Evolutionary conservation across 2,329 filamentous ascomycete genomes (phyloP).

Genomic region (Fusarium pseudonygamai): DNA sequence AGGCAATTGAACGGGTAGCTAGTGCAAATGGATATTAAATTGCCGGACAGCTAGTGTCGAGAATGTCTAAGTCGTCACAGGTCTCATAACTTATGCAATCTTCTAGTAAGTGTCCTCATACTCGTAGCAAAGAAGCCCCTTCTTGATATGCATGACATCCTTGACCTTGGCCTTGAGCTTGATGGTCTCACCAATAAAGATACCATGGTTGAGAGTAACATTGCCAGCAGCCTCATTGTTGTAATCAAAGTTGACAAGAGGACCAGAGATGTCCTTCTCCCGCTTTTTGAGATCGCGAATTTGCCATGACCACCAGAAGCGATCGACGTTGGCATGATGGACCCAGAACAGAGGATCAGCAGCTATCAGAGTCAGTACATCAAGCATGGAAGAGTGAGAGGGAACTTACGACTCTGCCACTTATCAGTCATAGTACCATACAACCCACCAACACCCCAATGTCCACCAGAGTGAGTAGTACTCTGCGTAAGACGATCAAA

Average conservation of each 20-base stretch:
- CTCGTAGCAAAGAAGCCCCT: constrained; percentile 12
- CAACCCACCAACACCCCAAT: constrained; percentile 42
- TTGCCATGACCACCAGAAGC: constrained; percentile 40
- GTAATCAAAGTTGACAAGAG: constrained; percentile 26
- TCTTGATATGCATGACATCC: constrained; percentile 22
- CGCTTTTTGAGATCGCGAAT: constrained; percentile 13
- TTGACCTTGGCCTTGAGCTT: constrained; percentile 15
- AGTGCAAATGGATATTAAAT: not conserved
- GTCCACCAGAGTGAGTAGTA: constrained; percentile 41
- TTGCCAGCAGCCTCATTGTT: constrained; percentile 11
- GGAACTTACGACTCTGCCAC: constrained; percentile 17
- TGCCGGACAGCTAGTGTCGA: not conserved
- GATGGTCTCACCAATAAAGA: constrained; percentile 7
- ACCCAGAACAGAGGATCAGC: constrained; percentile 44
- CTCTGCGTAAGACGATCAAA: constrained; percentile 35
- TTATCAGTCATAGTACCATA: constrained; percentile 40
- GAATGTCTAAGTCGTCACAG: not conserved
- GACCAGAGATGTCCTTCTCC: constrained; percentile 19
- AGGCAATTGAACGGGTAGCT: not conserved
- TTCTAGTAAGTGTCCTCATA: constrained; percentile 16
- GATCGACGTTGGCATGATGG: constrained; percentile 44
- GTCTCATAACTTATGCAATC: rapidly evolving
- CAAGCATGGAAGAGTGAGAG: rapidly evolving
- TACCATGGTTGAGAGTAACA: not conserved
- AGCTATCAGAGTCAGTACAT: not conserved